Evolutionary conservation across 306 rosid genomes (phyloP).

Genomic region (Trifolium repens): DNA sequence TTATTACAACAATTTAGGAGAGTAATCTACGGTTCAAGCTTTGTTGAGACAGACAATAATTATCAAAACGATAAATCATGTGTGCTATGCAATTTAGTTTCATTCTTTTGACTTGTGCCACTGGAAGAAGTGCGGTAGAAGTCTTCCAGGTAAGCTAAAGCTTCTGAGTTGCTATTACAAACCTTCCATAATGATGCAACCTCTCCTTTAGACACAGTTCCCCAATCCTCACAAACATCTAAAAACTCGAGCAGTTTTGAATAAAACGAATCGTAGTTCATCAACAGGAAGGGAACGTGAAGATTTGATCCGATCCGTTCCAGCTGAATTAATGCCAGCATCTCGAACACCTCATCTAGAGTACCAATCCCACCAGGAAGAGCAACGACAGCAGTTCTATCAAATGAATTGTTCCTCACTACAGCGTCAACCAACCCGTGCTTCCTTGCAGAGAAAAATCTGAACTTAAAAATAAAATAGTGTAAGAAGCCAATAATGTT

Average conservation of each 20-base stretch:
- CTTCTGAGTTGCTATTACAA: slow-evolving; percentile 75
- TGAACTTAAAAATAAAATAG: slow-evolving; percentile 41
- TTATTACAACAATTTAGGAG: neutral
- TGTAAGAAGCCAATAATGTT: neutral
- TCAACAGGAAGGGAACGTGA: slow-evolving; percentile 78
- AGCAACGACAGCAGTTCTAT: slow-evolving; percentile 77
- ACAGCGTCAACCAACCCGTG: slow-evolving; percentile 94
- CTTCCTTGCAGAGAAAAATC: slow-evolving; percentile 97
- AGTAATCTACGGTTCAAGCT: slow-evolving; percentile 1
- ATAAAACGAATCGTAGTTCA: slow-evolving; percentile 87
- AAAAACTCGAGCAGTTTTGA: slow-evolving; percentile 78
- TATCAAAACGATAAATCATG: slow-evolving; percentile 32
- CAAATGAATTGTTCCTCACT: slow-evolving; percentile 62
- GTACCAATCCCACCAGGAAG: slow-evolving; percentile 98
- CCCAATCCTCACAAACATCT: slow-evolving; percentile 69
- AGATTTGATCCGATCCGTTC: slow-evolving; percentile 78
- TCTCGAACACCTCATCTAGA: slow-evolving; percentile 87
- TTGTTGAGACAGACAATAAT: slow-evolving; percentile 5
- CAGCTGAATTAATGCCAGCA: slow-evolving; percentile 76
- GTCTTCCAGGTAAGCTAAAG: slow-evolving; percentile 69
- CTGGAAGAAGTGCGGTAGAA: slow-evolving; percentile 58
- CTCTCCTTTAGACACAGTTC: slow-evolving; percentile 82
- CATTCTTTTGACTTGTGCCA: slow-evolving; percentile 36
- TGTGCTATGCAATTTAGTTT: slow-evolving; percentile 39
- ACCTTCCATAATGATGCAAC: slow-evolving; percentile 82